A percentile compares a stretch with the other conserved stretches of the same genome.
phyloP scores from a whole-genome alignment of 2,329 filamentous ascomycete genomes.

The Aphanoascus verrucosus region DNA sequence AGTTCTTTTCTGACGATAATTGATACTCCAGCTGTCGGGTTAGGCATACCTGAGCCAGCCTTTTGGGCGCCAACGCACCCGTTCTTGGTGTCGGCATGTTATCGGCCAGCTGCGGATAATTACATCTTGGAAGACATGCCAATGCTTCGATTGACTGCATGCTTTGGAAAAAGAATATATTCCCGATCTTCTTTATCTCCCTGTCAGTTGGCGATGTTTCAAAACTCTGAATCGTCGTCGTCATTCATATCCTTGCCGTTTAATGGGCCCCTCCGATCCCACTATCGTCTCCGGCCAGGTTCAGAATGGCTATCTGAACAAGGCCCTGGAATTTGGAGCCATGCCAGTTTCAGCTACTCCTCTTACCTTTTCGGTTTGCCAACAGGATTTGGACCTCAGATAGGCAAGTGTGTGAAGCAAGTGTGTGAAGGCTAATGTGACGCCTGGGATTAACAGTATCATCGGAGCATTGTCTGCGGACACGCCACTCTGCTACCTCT shows the following conservation, averaged over 20 bases:
- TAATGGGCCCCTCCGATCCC: no score
- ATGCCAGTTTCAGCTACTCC: neutral
- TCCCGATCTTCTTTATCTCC: no score
- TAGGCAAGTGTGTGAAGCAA: neutral
- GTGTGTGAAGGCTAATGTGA: neutral
- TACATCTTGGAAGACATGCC: neutral
- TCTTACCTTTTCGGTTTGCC: neutral
- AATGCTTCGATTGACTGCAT: no score
- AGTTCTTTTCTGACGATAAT: neutral
- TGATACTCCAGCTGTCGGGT: neutral
- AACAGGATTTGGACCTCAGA: neutral
- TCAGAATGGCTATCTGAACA: no score
- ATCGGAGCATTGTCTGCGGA: neutral
- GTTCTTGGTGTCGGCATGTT: neutral
- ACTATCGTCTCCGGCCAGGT: no score
- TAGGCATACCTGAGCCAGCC: neutral
- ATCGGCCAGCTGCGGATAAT: constrained; percentile 7
- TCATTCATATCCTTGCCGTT: no score
- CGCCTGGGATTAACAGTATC: neutral
- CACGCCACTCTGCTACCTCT: neutral
- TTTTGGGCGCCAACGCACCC: constrained; percentile 1
- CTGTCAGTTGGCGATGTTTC: no score
- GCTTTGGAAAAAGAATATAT: no score
- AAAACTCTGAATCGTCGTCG: no score
- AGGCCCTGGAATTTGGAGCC: no score